Evolutionary conservation across 257 asterid species (phyloP).

Genomic region (Rhazya stricta): DNA sequence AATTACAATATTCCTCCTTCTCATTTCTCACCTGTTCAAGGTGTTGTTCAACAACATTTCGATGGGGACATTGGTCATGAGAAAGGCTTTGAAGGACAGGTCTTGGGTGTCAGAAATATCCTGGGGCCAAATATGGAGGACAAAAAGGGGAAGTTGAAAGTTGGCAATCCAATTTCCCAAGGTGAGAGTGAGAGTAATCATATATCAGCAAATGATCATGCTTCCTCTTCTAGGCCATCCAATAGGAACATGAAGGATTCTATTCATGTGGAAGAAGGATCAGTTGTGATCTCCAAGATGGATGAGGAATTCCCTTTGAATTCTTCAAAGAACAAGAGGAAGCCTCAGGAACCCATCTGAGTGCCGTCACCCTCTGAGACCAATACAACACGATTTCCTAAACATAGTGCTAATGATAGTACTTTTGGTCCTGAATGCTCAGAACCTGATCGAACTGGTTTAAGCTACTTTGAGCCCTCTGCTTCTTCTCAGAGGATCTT

Average conservation of each 20-base stretch:
- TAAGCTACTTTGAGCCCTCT: slow-evolving; percentile 51
- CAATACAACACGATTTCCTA: slow-evolving; percentile 29
- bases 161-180: slow-evolving; percentile 27
- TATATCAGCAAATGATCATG: slow-evolving; percentile 28
- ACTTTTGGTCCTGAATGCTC: slow-evolving; percentile 31
- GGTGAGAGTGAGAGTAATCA: slow-evolving; percentile 28
- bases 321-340: slow-evolving; percentile 28
- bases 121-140: slow-evolving; percentile 24
- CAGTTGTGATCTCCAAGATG: slow-evolving; percentile 25
- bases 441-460: slow-evolving; percentile 45
- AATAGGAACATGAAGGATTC: slow-evolving; percentile 31
- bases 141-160: slow-evolving; percentile 34
- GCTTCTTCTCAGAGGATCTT: slow-evolving; percentile 57
- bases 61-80: slow-evolving; percentile 33
- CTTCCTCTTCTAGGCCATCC: slow-evolving; percentile 27
- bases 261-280: slow-evolving; percentile 37
- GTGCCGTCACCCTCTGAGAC: slow-evolving; percentile 41
- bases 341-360: slow-evolving; percentile 32
- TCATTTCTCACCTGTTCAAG: slow-evolving; percentile 35
- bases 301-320: slow-evolving; percentile 30
- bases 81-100: slow-evolving; percentile 40
- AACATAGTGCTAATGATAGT: slow-evolving; percentile 32
- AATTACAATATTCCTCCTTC: slow-evolving; percentile 30
- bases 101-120: slow-evolving; percentile 18
- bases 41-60: slow-evolving; percentile 31